phyloP scores from a whole-genome alignment of 305 asterid species.

The Fraxinus paxiana region DNA sequence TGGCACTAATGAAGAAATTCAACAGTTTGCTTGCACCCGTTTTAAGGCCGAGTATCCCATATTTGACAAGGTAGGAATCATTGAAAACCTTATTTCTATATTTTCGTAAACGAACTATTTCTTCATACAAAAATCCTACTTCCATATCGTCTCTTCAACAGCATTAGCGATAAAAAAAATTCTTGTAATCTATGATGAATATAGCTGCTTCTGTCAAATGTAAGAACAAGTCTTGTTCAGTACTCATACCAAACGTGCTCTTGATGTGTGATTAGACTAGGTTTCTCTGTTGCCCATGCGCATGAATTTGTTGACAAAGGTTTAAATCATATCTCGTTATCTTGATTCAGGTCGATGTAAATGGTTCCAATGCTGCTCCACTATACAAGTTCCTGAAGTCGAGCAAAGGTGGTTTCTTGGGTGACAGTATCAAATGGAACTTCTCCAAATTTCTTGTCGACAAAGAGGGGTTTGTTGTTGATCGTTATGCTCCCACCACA shows the following conservation, averaged over 20 bases:
- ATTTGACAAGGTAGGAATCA: conserved; percentile 39
- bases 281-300: background rate
- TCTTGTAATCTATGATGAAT: background rate
- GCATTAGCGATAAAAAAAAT: background rate
- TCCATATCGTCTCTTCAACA: background rate
- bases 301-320: background rate
- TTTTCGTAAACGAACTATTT: background rate
- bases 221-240: background rate
- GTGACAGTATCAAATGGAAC: conserved; percentile 79
- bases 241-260: background rate
- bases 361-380: conserved; percentile 72
- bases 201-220: background rate
- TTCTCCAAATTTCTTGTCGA: conserved; percentile 69
- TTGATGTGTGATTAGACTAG: background rate
- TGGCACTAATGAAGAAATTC: conserved; percentile 44
- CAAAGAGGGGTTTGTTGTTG: conserved; percentile 69
- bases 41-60: conserved; percentile 51
- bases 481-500: conserved; percentile 91
- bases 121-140: background rate
- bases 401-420: conserved; percentile 68
- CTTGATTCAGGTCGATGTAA: conserved; percentile 64
- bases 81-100: background rate
- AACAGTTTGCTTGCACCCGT: conserved; percentile 47
- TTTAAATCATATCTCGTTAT: background rate
- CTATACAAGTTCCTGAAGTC: conserved; percentile 75